These are phyloP conservation scores for Dryas alaskensis DNA, from an alignment of 306 rosid species.

Conservation along the genomic window DNA sequence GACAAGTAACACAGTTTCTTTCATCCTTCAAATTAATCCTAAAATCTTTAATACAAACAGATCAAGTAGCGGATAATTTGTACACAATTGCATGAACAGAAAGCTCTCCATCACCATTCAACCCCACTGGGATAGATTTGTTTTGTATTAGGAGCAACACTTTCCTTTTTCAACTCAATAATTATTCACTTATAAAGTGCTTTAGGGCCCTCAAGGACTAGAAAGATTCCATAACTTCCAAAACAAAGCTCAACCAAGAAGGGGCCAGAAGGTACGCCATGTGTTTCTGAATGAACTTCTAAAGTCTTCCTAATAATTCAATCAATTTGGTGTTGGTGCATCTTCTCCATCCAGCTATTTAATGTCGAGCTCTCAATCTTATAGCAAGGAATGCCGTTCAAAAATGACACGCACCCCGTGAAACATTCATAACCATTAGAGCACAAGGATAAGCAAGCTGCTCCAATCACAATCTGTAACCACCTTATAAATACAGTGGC, in stretches of 20 bases:
- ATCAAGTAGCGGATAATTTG: not conserved
- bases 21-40: not conserved
- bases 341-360: slow-evolving; percentile 26
- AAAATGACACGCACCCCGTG: slow-evolving; percentile 33
- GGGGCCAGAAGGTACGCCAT: slow-evolving; percentile 17
- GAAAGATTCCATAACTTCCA: not conserved
- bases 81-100: not conserved
- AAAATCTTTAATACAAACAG: not conserved
- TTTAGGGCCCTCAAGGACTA: slow-evolving; percentile 11
- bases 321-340: slow-evolving; percentile 1
- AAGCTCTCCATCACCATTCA: slow-evolving; percentile 5
- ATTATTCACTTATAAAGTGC: not conserved
- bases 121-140: slow-evolving; percentile 7
- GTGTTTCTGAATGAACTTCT: slow-evolving; percentile 13
- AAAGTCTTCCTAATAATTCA: not conserved
- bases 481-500: slow-evolving; percentile 42
- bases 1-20: not conserved
- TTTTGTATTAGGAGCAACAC: not conserved
- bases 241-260: slow-evolving; percentile 2
- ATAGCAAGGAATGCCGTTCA: slow-evolving; percentile 42
- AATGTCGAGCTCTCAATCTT: slow-evolving; percentile 27
- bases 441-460: slow-evolving; percentile 25
- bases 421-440: slow-evolving; percentile 12
- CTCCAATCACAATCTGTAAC: slow-evolving; percentile 38
- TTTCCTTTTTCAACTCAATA: not conserved